phyloP scores from a whole-genome alignment of 345 rosid genomes.

The Eucalyptus dawsonii region DNA sequence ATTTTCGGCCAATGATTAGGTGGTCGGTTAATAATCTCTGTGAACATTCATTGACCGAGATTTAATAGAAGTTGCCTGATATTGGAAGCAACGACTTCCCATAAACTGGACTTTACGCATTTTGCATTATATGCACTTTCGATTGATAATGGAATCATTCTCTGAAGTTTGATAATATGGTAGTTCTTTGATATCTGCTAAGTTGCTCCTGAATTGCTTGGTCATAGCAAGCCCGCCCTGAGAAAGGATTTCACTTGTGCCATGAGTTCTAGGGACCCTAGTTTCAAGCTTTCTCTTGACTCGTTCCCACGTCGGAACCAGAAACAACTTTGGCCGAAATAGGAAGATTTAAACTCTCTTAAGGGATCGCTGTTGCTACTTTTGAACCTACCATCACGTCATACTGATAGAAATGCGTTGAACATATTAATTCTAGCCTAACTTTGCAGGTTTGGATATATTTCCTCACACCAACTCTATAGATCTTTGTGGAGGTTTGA shows the following conservation, averaged over 20 bases:
- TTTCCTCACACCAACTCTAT: neutral
- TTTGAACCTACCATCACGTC: neutral
- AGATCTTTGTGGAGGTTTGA: neutral
- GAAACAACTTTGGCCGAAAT: neutral
- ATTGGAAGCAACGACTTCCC: neutral
- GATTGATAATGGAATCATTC: neutral
- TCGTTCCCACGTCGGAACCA: neutral
- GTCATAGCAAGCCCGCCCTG: neutral
- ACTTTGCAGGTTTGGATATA: neutral
- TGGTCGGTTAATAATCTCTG: neutral
- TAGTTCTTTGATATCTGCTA: neutral
- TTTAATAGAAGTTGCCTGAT: neutral
- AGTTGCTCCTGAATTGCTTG: neutral
- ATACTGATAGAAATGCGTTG: neutral
- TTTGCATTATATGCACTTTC: neutral
- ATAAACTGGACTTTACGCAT: neutral
- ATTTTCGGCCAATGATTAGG: neutral
- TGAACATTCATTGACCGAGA: neutral
- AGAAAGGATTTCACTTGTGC: neutral
- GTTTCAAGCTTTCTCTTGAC: neutral
- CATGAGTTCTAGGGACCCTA: neutral
- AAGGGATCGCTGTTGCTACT: neutral
- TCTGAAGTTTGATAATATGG: neutral
- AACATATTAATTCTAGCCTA: fast-evolving
- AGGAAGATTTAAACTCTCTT: neutral